phyloP scores from a whole-genome alignment of 2,329 filamentous ascomycete genomes.

The Stagonosporopsis rhizophila region DNA sequence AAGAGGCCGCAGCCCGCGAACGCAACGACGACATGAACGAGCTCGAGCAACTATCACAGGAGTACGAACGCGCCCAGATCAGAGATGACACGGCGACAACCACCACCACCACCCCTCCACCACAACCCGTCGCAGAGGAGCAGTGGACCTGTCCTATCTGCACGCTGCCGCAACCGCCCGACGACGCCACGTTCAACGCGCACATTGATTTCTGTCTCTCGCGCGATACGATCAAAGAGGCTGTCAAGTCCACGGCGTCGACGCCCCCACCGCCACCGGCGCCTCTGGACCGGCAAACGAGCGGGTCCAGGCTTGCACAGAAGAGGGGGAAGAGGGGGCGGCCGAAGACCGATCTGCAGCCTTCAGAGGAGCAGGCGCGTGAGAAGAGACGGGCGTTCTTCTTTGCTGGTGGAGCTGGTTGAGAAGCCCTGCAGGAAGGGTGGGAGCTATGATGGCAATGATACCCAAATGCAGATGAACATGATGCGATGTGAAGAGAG shows the following conservation, averaged over 20 bases:
- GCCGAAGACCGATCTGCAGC: constrained; percentile 31
- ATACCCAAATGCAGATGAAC: neutral
- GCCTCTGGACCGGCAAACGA: constrained; percentile 17
- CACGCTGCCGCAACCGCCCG: constrained; percentile 72
- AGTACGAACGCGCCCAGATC: constrained; percentile 47
- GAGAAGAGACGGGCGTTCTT: constrained; percentile 47
- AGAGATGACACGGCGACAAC: constrained; percentile 8
- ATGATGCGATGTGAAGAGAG: neutral
- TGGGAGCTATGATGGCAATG: neutral
- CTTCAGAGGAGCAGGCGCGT: constrained; percentile 33
- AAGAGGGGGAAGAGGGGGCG: constrained; percentile 43
- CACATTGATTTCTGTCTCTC: constrained; percentile 95
- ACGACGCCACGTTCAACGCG: constrained; percentile 82
- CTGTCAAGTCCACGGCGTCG: constrained; percentile 63
- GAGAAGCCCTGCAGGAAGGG: neutral
- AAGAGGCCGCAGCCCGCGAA: constrained; percentile 66
- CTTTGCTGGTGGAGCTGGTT: constrained; percentile 11
- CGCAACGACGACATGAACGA: constrained; percentile 67
- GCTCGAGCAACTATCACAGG: constrained; percentile 68
- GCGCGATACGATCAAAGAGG: constrained; percentile 82
- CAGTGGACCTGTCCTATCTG: constrained; percentile 92
- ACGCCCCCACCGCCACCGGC: constrained; percentile 21
- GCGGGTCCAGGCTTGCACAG: constrained; percentile 20
- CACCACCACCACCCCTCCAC: constrained; percentile 24
- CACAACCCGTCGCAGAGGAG: constrained; percentile 32